Evolutionary conservation across 2,329 filamentous ascomycete species (phyloP), one percentile per base, ranked within the genome.

Genomic region (Colletotrichum simmondsii): DNA sequence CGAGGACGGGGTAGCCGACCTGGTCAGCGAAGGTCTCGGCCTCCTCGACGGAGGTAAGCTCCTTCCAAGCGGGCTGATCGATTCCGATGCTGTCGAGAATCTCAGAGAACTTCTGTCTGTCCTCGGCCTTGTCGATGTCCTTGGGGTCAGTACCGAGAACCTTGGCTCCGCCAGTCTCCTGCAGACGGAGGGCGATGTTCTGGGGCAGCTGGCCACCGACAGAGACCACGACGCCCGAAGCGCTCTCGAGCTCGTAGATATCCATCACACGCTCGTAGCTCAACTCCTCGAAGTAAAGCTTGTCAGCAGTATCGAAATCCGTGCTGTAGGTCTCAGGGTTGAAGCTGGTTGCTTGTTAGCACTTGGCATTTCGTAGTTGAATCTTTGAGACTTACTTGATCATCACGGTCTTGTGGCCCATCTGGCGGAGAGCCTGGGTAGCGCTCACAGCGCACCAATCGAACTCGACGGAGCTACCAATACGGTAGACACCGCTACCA

Each of bases 201-300:
- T 99, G 97, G 3, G 97, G 95, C 73, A 98, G 90, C 85, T 99
- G 97, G 56, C 97, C 97, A 80, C 97, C 97, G 12, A 98, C 95
- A 72, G 95, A 98, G 8, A 98, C 96, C 4, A 98, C 95, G 30
- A 98, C 95, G 77, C 95, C 96, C 66, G 88, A 91, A 7, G 95
- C 92, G 71, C 87, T 87, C 84, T 98, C 97, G 19, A 98, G 90
- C 83, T 98, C 97, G 82, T 98, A 98, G 76, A 98, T 98, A 83
- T 99, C 97, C 95, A 98, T 97, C 11, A 98, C 96, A 80, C 96
- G 93, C 86, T 98, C 97, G 81, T 98, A 98, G 83, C 93, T 97
- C 67, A 98, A 85, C 84, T 99, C 97, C 78, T 98, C 97, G 76
- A 99, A 99, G 85, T 98, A 99, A 5, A 99, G 90, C 79, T 92